A percentile compares a stretch with the other conserved stretches of the same genome.
phyloP scores from a whole-genome alignment of 768 basidiomycete species.

The Kwoniella botswanensis region DNA sequence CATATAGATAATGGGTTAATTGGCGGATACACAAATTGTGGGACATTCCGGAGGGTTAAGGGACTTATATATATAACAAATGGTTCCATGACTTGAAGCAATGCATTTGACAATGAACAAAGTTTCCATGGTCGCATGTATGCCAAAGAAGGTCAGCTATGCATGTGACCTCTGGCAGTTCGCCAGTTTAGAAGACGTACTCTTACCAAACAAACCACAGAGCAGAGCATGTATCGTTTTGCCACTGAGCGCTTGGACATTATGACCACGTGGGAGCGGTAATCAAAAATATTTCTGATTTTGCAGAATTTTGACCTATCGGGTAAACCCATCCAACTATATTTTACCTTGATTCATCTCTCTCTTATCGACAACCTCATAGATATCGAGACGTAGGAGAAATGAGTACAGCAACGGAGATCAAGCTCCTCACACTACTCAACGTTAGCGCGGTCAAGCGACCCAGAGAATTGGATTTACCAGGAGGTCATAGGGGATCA shows the following conservation, averaged over 20 bases:
- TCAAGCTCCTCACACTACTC: conserved; percentile 78
- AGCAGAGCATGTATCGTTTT: not conserved
- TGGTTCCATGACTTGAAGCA: conserved; percentile 1
- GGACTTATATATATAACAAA: not conserved
- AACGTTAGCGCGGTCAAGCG: conserved; percentile 82
- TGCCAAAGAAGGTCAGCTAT: not conserved
- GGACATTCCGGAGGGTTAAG: not conserved
- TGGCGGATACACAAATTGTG: not conserved
- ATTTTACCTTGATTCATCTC: not conserved
- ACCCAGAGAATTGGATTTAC: conserved; percentile 49
- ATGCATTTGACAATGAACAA: not conserved
- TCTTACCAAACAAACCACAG: no score
- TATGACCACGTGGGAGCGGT: conserved; percentile 5
- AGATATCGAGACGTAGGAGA: not conserved
- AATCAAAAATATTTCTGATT: conserved; percentile 2
- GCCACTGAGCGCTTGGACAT: not conserved
- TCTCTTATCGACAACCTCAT: not conserved
- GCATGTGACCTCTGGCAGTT: no score
- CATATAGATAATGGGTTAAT: not conserved
- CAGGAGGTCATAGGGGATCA: conserved; percentile 50
- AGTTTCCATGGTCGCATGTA: not conserved
- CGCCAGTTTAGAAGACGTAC: no score
- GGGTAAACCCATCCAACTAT: not conserved
- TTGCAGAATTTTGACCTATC: not conserved
- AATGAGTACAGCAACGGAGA: conserved; percentile 52